phyloP scores from a whole-genome alignment of 2,329 filamentous ascomycete genomes.

The Trichoderma koningiopsis region DNA sequence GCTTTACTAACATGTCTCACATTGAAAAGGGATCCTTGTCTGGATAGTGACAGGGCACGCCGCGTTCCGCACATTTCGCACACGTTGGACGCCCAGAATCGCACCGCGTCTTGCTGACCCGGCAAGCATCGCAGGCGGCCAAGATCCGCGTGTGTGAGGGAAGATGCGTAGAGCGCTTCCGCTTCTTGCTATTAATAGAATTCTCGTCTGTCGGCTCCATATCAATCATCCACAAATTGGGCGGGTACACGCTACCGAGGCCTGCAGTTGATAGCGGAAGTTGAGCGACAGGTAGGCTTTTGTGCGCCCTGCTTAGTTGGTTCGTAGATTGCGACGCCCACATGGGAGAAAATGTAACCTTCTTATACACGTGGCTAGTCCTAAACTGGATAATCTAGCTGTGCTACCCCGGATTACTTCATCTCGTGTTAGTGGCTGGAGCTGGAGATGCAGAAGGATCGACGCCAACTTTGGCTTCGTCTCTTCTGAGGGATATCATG shows the following conservation, averaged over 20 bases:
- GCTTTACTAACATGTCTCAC: not conserved
- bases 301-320: not conserved
- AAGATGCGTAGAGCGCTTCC: conserved; percentile 4
- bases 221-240: not conserved
- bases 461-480: not conserved
- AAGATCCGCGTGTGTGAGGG: conserved; percentile 6
- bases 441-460: not conserved
- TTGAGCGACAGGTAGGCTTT: not conserved
- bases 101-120: conserved; percentile 14
- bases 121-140: conserved; percentile 8
- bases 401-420: not conserved
- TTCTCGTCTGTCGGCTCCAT: conserved; percentile 6
- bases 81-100: conserved; percentile 12
- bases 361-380: conserved; percentile 8
- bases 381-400: not conserved
- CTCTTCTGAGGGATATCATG: not conserved
- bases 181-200: conserved; percentile 5
- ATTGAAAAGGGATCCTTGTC: conserved; percentile 18
- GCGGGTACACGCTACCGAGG: not conserved
- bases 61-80: conserved; percentile 11
- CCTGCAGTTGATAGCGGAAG: not conserved
- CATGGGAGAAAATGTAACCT: conserved; percentile 10
- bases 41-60: conserved; percentile 1
- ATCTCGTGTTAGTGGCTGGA: not conserved
- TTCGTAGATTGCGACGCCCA: not conserved